Base-by-base conservation (phyloP, 306 rosid species). In the Rubus parviflorus region DNA sequence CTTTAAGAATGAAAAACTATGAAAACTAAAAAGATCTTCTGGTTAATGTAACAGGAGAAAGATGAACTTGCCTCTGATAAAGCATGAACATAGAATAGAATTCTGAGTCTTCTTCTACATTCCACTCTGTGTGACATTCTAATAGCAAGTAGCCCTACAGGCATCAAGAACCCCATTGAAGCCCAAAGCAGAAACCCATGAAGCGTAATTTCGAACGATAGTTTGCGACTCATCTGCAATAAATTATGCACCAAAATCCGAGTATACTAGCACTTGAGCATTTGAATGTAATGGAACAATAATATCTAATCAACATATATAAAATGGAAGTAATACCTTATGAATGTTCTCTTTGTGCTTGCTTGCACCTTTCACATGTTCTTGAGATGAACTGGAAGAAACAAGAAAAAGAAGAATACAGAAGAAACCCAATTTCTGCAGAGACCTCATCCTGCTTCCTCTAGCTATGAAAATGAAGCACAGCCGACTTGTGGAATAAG, bases 101-200 rank as follows among this genome's bases (percentile, higher is more conserved):
- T 64, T 77, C 77, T 89, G 40, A 79, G 86, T 85, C 90, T 89
- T 82, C 83, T 88, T 81, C 86, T 86, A 84, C 89, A 83, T 53
- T 81, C 81, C 68, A 80, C 89, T 79, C 75, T 88, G 72, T 85
- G 88, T 79, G 88, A 83, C 73, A 89, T 76, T 81, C 98, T 85
- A 67, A 94, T 92, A 19, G 85, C 81, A 78, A 92, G 92, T 82
- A 94, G 83, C 67, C 96, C 98, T 70, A 87, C 35, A 23, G 98
- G 98, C 97, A 90, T 90, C 85, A 94, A 85, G 87, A 94, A 88
- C 75, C 98, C 98, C 96, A 94, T 86, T 81, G 98, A 90, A 80
- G 90, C 88, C 98, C 97, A 92, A 3, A 92, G 80, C 25, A 94
- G 90, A 87, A 94, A 94, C 3, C 98, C 98, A 76, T 94, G 98